phyloP scores from a whole-genome alignment of 331 rosid genomes.

The Malus hybrid region DNA sequence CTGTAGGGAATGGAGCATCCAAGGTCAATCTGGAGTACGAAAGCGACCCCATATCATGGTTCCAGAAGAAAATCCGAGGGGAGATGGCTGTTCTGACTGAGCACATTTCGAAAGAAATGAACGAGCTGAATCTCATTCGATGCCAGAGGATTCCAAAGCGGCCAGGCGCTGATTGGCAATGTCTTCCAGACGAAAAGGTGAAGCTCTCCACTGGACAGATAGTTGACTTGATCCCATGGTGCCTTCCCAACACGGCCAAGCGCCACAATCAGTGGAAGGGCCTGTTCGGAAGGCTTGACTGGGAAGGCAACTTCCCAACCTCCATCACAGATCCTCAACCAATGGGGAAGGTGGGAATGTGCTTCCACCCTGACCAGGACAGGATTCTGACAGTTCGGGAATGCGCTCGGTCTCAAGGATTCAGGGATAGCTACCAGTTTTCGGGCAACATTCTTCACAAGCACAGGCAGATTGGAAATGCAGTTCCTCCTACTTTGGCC shows the following conservation, averaged over 20 bases:
- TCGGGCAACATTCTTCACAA: constrained; percentile 68
- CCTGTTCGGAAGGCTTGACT: constrained; percentile 84
- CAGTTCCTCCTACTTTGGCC: constrained; percentile 94
- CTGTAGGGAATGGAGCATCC: constrained; percentile 84
- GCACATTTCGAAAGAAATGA: constrained; percentile 94
- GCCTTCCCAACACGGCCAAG: constrained; percentile 92
- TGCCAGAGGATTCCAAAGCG: constrained; percentile 83
- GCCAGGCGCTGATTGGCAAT: constrained; percentile 94
- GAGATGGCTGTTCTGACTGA: constrained; percentile 62
- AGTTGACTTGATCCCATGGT: constrained; percentile 92
- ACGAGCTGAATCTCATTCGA: constrained; percentile 74
- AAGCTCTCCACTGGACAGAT: constrained; percentile 67
- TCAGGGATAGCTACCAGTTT: constrained; percentile 70
- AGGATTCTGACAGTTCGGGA: constrained; percentile 87
- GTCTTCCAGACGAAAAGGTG: constrained; percentile 87
- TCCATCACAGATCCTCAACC: constrained; percentile 95
- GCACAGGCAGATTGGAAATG: constrained; percentile 97
- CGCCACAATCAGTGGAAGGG: constrained; percentile 99
- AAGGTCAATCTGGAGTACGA: constrained; percentile 65
- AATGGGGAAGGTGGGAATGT: constrained; percentile 99
- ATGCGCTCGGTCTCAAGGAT: constrained; percentile 97
- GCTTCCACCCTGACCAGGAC: constrained; percentile 96
- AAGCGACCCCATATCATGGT: constrained; percentile 74
- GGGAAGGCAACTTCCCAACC: constrained; percentile 98
- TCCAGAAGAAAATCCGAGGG: constrained; percentile 75